Conservation (phyloP, 1,139 yeast species). For the Torulaspora pretoriensis region DNA sequence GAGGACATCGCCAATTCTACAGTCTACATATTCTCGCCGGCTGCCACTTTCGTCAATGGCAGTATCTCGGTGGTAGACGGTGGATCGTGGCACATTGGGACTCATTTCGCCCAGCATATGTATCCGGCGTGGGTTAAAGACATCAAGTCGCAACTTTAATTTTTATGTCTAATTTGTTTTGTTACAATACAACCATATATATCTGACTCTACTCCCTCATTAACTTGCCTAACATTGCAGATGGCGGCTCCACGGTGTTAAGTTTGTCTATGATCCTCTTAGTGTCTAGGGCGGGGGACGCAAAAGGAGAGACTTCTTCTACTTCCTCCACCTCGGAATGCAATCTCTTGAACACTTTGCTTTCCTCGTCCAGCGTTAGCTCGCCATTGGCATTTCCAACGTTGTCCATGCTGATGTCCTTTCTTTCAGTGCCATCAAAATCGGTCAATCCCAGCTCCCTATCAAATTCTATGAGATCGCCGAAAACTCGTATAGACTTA, state of each 20-base stretch:
- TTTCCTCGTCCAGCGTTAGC: slow-evolving; percentile 11
- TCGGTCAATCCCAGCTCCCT: slow-evolving; percentile 10
- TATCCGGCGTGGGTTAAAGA: slow-evolving; percentile 41
- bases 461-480: slow-evolving; percentile 23
- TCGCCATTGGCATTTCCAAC: slow-evolving; percentile 3
- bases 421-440: not conserved
- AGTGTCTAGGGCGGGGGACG: slow-evolving; percentile 14
- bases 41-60: slow-evolving; percentile 76
- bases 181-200: slow-evolving; percentile 6
- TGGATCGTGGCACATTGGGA: slow-evolving; percentile 80
- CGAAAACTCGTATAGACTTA: slow-evolving; percentile 35
- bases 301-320: slow-evolving; percentile 5
- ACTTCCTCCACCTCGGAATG: slow-evolving; percentile 10
- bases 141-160: slow-evolving; percentile 32
- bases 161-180: not conserved
- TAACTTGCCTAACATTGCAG: slow-evolving; percentile 17
- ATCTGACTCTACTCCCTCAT: slow-evolving; percentile 11
- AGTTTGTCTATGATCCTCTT: slow-evolving; percentile 19
- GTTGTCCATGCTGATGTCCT: slow-evolving; percentile 5
- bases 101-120: slow-evolving; percentile 36
- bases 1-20: slow-evolving; percentile 87
- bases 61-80: slow-evolving; percentile 83
- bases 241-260: slow-evolving; percentile 17
- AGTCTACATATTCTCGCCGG: slow-evolving; percentile 75
- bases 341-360: slow-evolving; percentile 8